phyloP scores from a whole-genome alignment of 1,139 yeast genomes.

The Protomyces arabidopsidicola region DNA sequence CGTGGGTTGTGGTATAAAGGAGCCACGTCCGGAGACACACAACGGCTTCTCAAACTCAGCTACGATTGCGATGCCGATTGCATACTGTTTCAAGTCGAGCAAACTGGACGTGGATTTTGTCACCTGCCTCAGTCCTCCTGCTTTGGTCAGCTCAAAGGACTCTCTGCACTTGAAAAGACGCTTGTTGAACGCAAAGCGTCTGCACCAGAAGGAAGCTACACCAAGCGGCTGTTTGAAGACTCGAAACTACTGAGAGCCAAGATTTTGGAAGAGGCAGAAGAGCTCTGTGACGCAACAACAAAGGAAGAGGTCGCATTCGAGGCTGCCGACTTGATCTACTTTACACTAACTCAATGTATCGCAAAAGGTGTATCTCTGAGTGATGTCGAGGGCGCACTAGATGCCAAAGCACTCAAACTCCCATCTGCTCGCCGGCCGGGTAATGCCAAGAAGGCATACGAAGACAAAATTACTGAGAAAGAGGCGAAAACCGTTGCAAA shows the following conservation, averaged over 20 bases:
- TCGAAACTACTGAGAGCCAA: slow-evolving; percentile 71
- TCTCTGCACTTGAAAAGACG: slow-evolving; percentile 61
- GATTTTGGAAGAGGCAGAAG: slow-evolving; percentile 94
- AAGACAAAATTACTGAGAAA: slow-evolving; percentile 2
- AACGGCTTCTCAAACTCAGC: slow-evolving; percentile 58
- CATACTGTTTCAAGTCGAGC: slow-evolving; percentile 77
- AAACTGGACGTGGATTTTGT: slow-evolving; percentile 83
- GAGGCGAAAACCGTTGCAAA: slow-evolving; percentile 15
- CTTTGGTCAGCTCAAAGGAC: slow-evolving; percentile 58
- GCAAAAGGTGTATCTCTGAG: slow-evolving; percentile 71
- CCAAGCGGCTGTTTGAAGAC: slow-evolving; percentile 79
- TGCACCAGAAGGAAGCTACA: slow-evolving; percentile 90
- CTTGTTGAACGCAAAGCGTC: slow-evolving; percentile 47
- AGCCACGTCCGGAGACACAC: slow-evolving; percentile 91
- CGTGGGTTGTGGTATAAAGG: slow-evolving; percentile 95
- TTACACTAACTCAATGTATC: slow-evolving; percentile 80
- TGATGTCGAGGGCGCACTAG: slow-evolving; percentile 80
- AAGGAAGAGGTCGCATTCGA: slow-evolving; percentile 77
- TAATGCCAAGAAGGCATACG: slow-evolving; percentile 78
- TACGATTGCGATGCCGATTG: slow-evolving; percentile 93
- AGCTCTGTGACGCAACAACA: slow-evolving; percentile 72
- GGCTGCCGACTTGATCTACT: slow-evolving; percentile 90
- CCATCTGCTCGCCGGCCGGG: slow-evolving; percentile 75
- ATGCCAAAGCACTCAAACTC: slow-evolving; percentile 75
- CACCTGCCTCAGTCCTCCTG: slow-evolving; percentile 79